Base-by-base conservation (phyloP, 2,329 filamentous ascomycete genomes). In the Pyrenophora seminiperda region DNA sequence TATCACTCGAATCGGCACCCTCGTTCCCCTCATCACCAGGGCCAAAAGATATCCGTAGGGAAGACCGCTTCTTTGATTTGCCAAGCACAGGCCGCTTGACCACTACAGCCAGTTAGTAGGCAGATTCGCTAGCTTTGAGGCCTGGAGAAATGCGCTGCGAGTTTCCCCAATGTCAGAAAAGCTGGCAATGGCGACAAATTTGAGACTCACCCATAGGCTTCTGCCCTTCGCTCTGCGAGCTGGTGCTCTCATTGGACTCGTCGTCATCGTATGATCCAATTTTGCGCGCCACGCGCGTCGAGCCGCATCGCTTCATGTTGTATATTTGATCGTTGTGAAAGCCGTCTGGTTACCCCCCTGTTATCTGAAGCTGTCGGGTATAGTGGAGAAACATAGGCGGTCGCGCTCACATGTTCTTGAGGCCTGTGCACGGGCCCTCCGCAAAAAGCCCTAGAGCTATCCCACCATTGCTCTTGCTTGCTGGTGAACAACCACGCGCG, bases 41-140 rank as follows among this genome's bases (percentile, higher is more conserved):
- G 0, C 87, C 90, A 69, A 96, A 95, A 0, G 91, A 95, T 17
- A 95, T 79, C 5, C 88, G 84, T 2, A 90, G 81, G 13, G 85
- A 85, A 3, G 88, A 87, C 66, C 90, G 90, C 71, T 91, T 93
- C 50, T 86, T 83, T 47, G 72, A 63, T 62, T 83, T 84, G n/a
- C 70, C 70, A 27, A 71, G 66, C 27, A 61, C 40, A n/a, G 82
- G 82, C 58, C 81, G 76, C 62, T 81, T 82, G 14, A 85, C 77
- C 36, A 81, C 77, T 81, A 61, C 47, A 60, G 59, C 54, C 65
- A 74, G 72, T 79, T 73, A 79, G 76, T 76, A 69, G 64, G 63
- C 59, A 68, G 58, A 67, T 69, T 65, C 66, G 48, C 47, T 42
- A 50, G 47, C 41, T 50, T 50, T 50, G 36, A 50, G 42, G 42